These are phyloP conservation scores for Xylaria sp. DNA, from an alignment of 2,329 filamentous ascomycete species.

Conservation along the genomic window DNA sequence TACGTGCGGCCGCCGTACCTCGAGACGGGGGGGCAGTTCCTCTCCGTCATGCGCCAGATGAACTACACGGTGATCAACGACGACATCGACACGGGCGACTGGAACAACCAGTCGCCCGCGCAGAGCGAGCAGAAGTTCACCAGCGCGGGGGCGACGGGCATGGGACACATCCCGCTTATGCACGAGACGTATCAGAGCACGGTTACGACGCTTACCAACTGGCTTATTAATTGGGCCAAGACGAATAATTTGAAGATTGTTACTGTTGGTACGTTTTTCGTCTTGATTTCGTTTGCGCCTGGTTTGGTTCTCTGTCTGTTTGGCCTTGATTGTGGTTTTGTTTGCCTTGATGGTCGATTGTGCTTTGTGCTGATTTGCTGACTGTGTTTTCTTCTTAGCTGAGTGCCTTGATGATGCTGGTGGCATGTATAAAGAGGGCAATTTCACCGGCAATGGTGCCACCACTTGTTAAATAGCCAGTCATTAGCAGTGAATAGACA, in stretches of 20 bases:
- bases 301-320: not conserved
- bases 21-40: constrained; percentile 57
- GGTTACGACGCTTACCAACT: constrained; percentile 60
- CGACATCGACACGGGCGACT: constrained; percentile 71
- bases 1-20: constrained; percentile 64
- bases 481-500: too few species aligned
- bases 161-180: constrained; percentile 67
- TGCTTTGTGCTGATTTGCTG: constrained; percentile 15
- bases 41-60: constrained; percentile 56
- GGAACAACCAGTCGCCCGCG: constrained; percentile 62
- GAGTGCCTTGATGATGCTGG: constrained; percentile 57
- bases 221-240: constrained; percentile 63
- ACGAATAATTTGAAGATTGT: constrained; percentile 60
- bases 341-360: not conserved
- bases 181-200: constrained; percentile 65
- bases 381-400: constrained; percentile 44
- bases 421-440: constrained; percentile 56
- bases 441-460: constrained; percentile 52
- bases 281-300: not conserved
- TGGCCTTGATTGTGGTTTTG: not conserved
- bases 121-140: constrained; percentile 66
- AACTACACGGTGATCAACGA: constrained; percentile 71
- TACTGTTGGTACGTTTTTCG: constrained; percentile 59
- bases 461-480: constrained; percentile 45
- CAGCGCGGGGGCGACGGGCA: constrained; percentile 55